Percentiles rank a stretch among this genome's conserved stretches.
Evolutionary conservation across 2,329 filamentous ascomycete species (phyloP).

Genomic region (Colletotrichum abscissum): DNA sequence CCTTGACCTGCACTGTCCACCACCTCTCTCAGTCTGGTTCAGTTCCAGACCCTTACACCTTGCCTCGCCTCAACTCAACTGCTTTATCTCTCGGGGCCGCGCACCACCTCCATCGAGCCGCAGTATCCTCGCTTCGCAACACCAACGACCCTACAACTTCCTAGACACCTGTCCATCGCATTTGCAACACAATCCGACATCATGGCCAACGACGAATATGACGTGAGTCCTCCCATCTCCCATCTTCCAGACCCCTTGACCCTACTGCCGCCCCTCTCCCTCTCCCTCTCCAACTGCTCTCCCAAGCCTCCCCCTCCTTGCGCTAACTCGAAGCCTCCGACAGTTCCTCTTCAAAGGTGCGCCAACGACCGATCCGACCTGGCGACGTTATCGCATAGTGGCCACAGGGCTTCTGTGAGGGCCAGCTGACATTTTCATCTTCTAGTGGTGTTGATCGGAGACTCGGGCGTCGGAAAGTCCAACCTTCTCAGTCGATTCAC

Average conservation of each 20-base stretch:
- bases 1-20: conserved; percentile 27
- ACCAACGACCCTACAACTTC: conserved; percentile 40
- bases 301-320: conserved; percentile 35
- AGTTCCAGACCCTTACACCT: conserved; percentile 35
- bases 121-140: conserved; percentile 35
- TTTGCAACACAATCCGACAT: conserved; percentile 50
- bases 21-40: conserved; percentile 26
- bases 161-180: conserved; percentile 37
- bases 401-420: neutral
- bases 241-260: conserved; percentile 11
- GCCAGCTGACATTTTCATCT: conserved; percentile 44
- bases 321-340: conserved; percentile 36
- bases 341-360: conserved; percentile 99
- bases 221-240: conserved; percentile 73
- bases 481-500: conserved; percentile 99
- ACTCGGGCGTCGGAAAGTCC: conserved; percentile 99
- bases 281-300: conserved; percentile 41
- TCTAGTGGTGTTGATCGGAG: conserved; percentile 96
- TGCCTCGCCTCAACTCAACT: conserved; percentile 34
- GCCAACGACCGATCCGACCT: conserved; percentile 40
- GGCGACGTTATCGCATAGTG: conserved; percentile 24
- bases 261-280: conserved; percentile 32
- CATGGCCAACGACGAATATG: conserved; percentile 99
- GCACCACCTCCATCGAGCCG: conserved; percentile 33
- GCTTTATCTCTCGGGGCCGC: conserved; percentile 36